Base-by-base conservation (phyloP, 2,329 filamentous ascomycete genomes). In the Trichoderma semiorbis region DNA sequence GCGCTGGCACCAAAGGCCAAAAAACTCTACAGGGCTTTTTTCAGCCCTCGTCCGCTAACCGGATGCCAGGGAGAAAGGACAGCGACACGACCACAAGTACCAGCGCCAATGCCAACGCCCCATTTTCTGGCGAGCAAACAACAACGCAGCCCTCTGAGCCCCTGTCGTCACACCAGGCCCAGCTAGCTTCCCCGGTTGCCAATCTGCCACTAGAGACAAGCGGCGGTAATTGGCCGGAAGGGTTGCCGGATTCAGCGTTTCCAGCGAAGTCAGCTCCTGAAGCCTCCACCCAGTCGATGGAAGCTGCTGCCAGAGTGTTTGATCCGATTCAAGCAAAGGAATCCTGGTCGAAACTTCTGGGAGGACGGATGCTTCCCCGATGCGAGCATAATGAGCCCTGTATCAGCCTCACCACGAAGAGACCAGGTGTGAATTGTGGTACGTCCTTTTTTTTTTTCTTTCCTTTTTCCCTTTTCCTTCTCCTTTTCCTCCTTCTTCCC, bases 321-420 rank as follows among this genome's bases (percentile, higher is more conserved):
- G 92, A 95, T 75, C 91, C 92, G 0, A 89, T 94, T 64, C 85
- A 88, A 73, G 88, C 88, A 60, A 95, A 93, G 79, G 92, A 96
- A 78, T 92, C 91, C 26, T 98, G 96, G 96, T 91, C 90, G 5
- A 94, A 92, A 78, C 85, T 98, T 16, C 91, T 98, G 73, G 89
- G 91, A 18, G 94, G 92, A 79, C 90, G 92, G 71, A 83, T 89
- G 1, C 85, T 89, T 1, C 96, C 96, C 1, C 88, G 87, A 71
- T 99, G 96, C 79, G 94, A 98, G 62, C 96, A 99, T 78, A 86
- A 90, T 68, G 95, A 98, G 76, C 92, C 93, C 3, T 98, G 96
- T 81, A 92, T 94, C 74, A 93, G 87, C 74, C 84, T 95, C 66
- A 87, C 91, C 21, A 97, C 95, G 1, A 98, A 95, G 83, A 98